Conservation (phyloP, 2,329 filamentous ascomycete species). For the Fusarium chlamydosporum region DNA sequence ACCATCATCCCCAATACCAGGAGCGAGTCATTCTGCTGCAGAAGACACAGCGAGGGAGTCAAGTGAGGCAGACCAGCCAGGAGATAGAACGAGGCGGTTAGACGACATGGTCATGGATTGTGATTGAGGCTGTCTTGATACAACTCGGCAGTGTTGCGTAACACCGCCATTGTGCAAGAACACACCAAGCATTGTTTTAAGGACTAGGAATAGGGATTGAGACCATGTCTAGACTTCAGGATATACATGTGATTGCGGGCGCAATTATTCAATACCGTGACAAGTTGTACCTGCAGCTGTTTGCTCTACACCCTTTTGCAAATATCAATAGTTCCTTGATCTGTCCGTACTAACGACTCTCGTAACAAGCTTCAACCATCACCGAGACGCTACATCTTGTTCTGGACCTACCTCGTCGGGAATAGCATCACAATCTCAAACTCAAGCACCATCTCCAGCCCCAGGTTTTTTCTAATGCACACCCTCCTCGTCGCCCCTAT, state of each 20-base stretch:
- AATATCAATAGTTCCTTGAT: constrained; percentile 10
- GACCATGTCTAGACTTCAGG: constrained; percentile 10
- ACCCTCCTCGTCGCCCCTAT: constrained; percentile 6
- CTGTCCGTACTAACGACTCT: not conserved
- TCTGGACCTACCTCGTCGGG: constrained; percentile 32
- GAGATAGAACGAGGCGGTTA: not conserved
- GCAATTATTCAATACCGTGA: constrained; percentile 10
- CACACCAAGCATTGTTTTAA: constrained; percentile 9
- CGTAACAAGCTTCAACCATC: not conserved
- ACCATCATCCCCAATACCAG: not conserved
- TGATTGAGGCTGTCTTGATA: constrained; percentile 12
- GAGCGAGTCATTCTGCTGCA: no score
- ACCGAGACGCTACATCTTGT: not conserved
- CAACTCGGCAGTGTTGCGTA: constrained; percentile 7
- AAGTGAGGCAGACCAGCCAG: not conserved
- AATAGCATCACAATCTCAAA: constrained; percentile 31
- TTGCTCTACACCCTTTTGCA: constrained; percentile 24
- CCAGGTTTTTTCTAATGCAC: constrained; percentile 13
- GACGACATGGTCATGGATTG: not conserved
- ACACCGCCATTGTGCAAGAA: constrained; percentile 5
- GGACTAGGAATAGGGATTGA: constrained; percentile 16
- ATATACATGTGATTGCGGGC: constrained; percentile 28
- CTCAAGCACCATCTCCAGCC: constrained; percentile 19
- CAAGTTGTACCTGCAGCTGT: constrained; percentile 7
- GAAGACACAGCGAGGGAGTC: not conserved